Evolutionary conservation across 2,329 filamentous ascomycete genomes (phyloP).

Genomic region (Fusarium sp.): DNA sequence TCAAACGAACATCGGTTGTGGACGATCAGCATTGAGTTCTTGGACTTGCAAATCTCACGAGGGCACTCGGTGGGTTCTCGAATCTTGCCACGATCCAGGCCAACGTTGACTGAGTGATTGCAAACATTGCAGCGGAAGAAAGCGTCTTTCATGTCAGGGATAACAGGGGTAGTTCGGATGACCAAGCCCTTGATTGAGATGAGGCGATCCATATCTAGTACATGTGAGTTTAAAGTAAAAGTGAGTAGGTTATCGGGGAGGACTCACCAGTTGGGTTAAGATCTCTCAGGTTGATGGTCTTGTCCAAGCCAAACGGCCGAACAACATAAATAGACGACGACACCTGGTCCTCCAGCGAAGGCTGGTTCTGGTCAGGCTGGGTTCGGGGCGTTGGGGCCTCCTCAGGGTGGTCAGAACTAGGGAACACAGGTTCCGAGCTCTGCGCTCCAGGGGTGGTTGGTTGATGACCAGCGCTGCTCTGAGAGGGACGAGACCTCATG

Average conservation of each 20-base stretch:
- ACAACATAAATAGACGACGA: constrained; percentile 85
- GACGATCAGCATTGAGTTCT: constrained; percentile 98
- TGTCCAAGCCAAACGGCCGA: constrained; percentile 88
- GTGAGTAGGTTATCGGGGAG: not conserved
- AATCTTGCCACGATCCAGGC: constrained; percentile 95
- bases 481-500: constrained; percentile 73
- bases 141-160: constrained; percentile 98
- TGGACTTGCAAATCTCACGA: constrained; percentile 81
- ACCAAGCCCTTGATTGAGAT: constrained; percentile 96
- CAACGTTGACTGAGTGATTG: constrained; percentile 89
- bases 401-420: constrained; percentile 81
- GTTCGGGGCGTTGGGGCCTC: constrained; percentile 52
- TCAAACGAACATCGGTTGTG: constrained; percentile 96
- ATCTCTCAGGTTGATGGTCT: constrained; percentile 90
- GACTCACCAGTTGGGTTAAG: constrained; percentile 84
- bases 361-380: constrained; percentile 59
- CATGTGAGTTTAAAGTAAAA: constrained; percentile 16
- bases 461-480: constrained; percentile 64
- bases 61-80: constrained; percentile 93
- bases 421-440: constrained; percentile 82
- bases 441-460: constrained; percentile 59
- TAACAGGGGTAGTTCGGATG: constrained; percentile 94
- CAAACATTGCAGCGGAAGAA: constrained; percentile 97
- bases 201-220: constrained; percentile 89
- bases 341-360: constrained; percentile 82